A percentile compares a stretch with the other conserved stretches of the same genome.
phyloP scores from a whole-genome alignment of 2,329 filamentous ascomycete species.

The Rhinocladiella mackenziei region DNA sequence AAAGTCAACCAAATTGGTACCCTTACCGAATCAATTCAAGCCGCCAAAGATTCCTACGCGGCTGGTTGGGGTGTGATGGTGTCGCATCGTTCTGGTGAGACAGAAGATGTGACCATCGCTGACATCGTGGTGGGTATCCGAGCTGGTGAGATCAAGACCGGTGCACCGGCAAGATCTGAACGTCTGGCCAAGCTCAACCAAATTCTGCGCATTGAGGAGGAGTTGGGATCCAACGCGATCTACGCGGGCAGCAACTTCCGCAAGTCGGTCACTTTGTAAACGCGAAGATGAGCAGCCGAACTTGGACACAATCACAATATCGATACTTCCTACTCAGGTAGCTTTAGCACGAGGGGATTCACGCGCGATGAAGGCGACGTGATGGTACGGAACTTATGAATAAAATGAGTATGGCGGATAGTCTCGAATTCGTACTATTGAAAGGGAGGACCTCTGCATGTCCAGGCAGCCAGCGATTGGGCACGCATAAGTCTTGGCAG shows the following conservation, averaged over 20 bases:
- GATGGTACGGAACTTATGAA: no score
- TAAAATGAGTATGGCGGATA: no score
- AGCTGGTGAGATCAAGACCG: constrained; percentile 97
- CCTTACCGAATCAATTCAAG: constrained; percentile 97
- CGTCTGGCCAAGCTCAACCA: constrained; percentile 99
- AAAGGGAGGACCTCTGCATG: no score
- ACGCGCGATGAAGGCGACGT: no score
- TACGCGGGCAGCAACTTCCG: constrained; percentile 93
- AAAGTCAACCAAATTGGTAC: constrained; percentile 99
- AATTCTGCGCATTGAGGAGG: constrained; percentile 99
- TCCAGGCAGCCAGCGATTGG: no score
- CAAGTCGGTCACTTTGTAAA: constrained; percentile 80
- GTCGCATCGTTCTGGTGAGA: constrained; percentile 98
- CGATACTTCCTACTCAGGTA: constrained; percentile 1
- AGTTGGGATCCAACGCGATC: constrained; percentile 85
- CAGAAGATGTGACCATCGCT: constrained; percentile 98
- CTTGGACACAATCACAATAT: neutral
- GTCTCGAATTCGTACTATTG: no score
- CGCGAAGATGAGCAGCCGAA: neutral
- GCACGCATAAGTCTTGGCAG: no score
- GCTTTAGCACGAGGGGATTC: no score
- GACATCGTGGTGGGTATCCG: constrained; percentile 97
- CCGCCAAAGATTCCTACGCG: constrained; percentile 95
- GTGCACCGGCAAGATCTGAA: constrained; percentile 93
- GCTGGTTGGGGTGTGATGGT: constrained; percentile 99